Percentiles rank a stretch among this genome's conserved stretches.
phyloP scores from a whole-genome alignment of 805 yeast species.

The Teunomyces barrocoloradensis region DNA sequence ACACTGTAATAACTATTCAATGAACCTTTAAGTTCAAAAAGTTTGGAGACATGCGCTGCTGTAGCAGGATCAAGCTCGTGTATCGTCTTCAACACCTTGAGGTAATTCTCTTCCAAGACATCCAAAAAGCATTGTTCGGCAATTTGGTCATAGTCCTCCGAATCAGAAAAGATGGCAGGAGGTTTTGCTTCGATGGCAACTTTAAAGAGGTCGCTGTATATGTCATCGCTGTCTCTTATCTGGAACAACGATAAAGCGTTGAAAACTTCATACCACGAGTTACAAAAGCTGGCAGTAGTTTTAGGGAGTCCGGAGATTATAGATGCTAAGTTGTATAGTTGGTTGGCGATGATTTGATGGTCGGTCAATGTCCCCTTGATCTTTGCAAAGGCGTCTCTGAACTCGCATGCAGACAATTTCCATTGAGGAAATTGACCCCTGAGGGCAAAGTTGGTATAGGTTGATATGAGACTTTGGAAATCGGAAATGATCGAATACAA shows the following conservation, averaged over 20 bases:
- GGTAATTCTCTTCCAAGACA: constrained; percentile 52
- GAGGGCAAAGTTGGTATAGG: constrained; percentile 39
- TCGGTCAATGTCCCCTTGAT: constrained; percentile 23
- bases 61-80: constrained; percentile 62
- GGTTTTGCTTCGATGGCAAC: constrained; percentile 34
- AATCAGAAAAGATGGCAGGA: constrained; percentile 34
- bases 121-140: constrained; percentile 47
- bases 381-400: constrained; percentile 40
- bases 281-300: constrained; percentile 50
- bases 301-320: constrained; percentile 48
- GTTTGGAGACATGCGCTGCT: constrained; percentile 58
- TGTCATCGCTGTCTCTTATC: constrained; percentile 44
- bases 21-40: constrained; percentile 64
- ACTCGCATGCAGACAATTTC: constrained; percentile 50
- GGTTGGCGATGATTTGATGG: constrained; percentile 28
- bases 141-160: constrained; percentile 21
- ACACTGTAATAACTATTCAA: constrained; percentile 38
- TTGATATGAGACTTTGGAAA: constrained; percentile 36
- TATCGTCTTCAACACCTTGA: constrained; percentile 56
- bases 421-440: constrained; percentile 46
- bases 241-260: constrained; percentile 56
- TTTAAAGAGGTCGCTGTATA: constrained; percentile 33
- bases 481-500: constrained; percentile 40
- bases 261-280: constrained; percentile 68
- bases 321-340: constrained; percentile 41